Evolutionary conservation across 257 asterid species (phyloP).

Genomic region (Solanum virginianum): DNA sequence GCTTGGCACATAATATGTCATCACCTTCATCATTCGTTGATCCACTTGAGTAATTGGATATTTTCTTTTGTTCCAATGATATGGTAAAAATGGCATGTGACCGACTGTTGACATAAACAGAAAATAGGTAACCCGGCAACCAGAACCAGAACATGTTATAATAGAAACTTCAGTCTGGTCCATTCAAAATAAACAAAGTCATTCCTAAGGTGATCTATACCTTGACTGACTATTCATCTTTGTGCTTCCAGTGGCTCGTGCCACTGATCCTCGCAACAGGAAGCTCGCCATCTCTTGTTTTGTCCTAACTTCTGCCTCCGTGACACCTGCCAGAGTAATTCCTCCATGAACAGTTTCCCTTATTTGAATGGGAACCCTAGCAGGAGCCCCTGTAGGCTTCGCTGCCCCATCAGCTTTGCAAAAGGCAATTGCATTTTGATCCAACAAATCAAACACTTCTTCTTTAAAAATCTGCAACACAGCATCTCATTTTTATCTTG

Average conservation of each 20-base stretch:
- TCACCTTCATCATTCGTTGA: constrained; percentile 43
- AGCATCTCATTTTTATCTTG: not conserved
- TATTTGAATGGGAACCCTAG: constrained; percentile 86
- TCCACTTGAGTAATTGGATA: constrained; percentile 17
- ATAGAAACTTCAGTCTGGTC: not conserved
- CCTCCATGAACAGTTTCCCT: constrained; percentile 85
- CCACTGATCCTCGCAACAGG: constrained; percentile 68
- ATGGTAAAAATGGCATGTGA: constrained; percentile 98
- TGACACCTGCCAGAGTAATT: constrained; percentile 89
- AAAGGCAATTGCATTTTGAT: constrained; percentile 21
- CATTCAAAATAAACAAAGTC: not conserved
- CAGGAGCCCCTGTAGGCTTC: constrained; percentile 28
- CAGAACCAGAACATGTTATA: not conserved
- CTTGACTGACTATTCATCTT: constrained; percentile 97
- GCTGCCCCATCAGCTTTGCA: constrained; percentile 25
- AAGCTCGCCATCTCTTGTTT: constrained; percentile 88
- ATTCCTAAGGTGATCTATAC: constrained; percentile 10
- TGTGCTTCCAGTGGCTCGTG: constrained; percentile 98
- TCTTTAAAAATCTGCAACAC: constrained; percentile 75
- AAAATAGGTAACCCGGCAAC: not conserved
- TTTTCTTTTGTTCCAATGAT: constrained; percentile 76
- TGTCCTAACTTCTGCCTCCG: constrained; percentile 83
- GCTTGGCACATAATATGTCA: constrained; percentile 79
- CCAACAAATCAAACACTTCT: constrained; percentile 87
- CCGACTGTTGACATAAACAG: constrained; percentile 35